A percentile compares a stretch with the other conserved stretches of the same genome.
These are phyloP conservation scores for Pythium brachiatum DNA, from an alignment of 352 stramenopile genomes.

Conservation along the genomic window DNA sequence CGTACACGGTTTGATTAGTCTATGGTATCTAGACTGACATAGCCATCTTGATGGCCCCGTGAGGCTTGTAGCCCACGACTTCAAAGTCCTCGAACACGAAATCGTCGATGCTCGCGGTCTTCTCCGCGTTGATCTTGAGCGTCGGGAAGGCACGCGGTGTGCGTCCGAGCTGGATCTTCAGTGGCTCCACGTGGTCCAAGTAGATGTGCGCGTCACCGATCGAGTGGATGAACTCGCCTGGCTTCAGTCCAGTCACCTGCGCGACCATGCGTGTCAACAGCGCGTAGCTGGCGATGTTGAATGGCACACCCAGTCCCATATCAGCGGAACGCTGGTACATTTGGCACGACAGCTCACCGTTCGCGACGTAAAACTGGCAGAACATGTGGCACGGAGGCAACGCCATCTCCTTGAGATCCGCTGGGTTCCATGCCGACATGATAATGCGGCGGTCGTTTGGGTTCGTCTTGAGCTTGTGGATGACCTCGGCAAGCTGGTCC, in stretches of 20 bases:
- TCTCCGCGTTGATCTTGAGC: conserved; percentile 86
- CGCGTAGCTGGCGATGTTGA: conserved; percentile 99
- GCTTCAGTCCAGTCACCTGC: conserved; percentile 91
- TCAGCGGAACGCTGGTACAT: conserved; percentile 99
- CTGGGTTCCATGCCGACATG: conserved; percentile 98
- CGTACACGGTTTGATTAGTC: background rate
- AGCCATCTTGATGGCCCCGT: conserved; percentile 98
- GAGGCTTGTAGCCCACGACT: conserved; percentile 94
- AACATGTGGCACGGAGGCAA: conserved; percentile 99
- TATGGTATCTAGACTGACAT: conserved; percentile 90
- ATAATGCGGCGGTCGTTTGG: conserved; percentile 98
- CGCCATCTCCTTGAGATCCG: conserved; percentile 96
- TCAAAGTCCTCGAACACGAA: conserved; percentile 97
- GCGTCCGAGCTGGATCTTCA: conserved; percentile 94
- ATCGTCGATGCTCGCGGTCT: conserved; percentile 90
- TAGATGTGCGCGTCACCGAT: conserved; percentile 99
- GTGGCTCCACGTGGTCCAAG: conserved; percentile 97
- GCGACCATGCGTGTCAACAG: conserved; percentile 96
- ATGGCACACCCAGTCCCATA: conserved; percentile 99
- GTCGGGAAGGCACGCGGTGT: conserved; percentile 94
- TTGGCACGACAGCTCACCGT: conserved; percentile 83
- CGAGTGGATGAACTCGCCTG: conserved; percentile 98
- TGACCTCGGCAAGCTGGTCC: conserved; percentile 97
- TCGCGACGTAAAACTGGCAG: conserved; percentile 92
- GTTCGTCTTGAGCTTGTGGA: conserved; percentile 97